Percentiles rank a stretch among this genome's conserved stretches.
Evolutionary conservation across 1,139 yeast genomes (phyloP).

Genomic region (Sugiyamaella novakii): DNA sequence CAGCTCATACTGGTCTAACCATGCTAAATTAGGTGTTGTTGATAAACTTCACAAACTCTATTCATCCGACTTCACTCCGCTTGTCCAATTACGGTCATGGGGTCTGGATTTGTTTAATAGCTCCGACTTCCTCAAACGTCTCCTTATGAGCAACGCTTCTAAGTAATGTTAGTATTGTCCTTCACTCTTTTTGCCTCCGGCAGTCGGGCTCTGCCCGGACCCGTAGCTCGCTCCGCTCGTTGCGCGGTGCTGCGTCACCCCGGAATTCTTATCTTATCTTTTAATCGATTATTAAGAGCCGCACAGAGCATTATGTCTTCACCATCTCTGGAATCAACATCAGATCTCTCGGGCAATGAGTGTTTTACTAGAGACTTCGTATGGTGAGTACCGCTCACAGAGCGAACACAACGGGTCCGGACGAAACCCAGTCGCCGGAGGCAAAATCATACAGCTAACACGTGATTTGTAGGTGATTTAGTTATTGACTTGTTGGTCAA

Average conservation of each 20-base stretch:
- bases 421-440: too few species aligned
- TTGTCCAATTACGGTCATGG: conserved; percentile 71
- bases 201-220: neutral
- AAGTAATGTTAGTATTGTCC: conserved; percentile 21
- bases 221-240: too few species aligned
- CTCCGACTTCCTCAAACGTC: conserved; percentile 61
- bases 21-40: conserved; percentile 78
- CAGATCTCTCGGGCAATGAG: conserved; percentile 48
- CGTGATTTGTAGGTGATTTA: conserved; percentile 44
- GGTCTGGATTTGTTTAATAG: conserved; percentile 74
- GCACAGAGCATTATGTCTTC: neutral
- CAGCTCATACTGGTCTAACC: conserved; percentile 77
- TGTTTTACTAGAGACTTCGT: conserved; percentile 58
- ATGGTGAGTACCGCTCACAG: conserved; percentile 45
- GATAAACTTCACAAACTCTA: conserved; percentile 91
- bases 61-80: conserved; percentile 69
- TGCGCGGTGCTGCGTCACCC: too few species aligned
- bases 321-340: neutral
- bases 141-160: conserved; percentile 55
- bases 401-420: too few species aligned
- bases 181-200: neutral
- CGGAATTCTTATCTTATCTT: conserved; percentile 11
- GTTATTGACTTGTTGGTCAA: conserved; percentile 55
- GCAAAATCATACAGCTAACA: neutral
- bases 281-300: conserved; percentile 1